Percentiles rank a stretch among this genome's conserved stretches.
Evolutionary conservation across 352 stramenopile genomes (phyloP).

Genomic region (Phytophthora pisi): DNA sequence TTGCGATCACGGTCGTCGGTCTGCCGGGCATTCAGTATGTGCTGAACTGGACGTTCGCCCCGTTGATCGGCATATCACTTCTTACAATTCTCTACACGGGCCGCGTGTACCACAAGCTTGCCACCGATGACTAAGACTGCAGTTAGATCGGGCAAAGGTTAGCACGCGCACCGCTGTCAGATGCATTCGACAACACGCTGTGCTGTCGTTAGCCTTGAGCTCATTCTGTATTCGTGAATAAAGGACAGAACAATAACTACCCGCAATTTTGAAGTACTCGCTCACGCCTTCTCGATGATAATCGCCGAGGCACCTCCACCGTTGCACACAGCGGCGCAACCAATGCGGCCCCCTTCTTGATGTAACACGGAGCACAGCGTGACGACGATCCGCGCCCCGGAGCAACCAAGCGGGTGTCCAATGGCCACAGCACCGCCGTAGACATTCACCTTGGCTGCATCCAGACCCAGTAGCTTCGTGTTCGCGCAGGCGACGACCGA

Average conservation of each 20-base stretch:
- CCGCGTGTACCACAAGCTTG: slow-evolving; percentile 73
- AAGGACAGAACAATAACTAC: slow-evolving; percentile 8
- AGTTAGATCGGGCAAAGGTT: slow-evolving; percentile 5
- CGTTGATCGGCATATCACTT: slow-evolving; percentile 59
- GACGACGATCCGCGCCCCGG: slow-evolving; percentile 90
- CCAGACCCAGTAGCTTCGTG: slow-evolving; percentile 89
- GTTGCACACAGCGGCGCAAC: slow-evolving; percentile 96
- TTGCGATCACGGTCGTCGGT: slow-evolving; percentile 84
- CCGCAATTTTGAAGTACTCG: not conserved
- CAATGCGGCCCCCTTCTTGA: slow-evolving; percentile 89
- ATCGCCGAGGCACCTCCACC: slow-evolving; percentile 95
- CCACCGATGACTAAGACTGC: slow-evolving; percentile 51
- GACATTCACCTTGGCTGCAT: slow-evolving; percentile 92
- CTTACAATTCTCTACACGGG: slow-evolving; percentile 74
- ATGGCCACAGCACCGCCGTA: slow-evolving; percentile 86
- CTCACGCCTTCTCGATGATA: slow-evolving; percentile 86
- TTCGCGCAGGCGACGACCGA: slow-evolving; percentile 95
- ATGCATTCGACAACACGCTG: slow-evolving; percentile 5
- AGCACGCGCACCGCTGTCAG: slow-evolving; percentile 9
- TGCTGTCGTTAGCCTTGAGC: slow-evolving; percentile 8
- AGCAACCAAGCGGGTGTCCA: slow-evolving; percentile 74
- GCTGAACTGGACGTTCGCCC: slow-evolving; percentile 85
- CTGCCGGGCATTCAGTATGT: slow-evolving; percentile 84
- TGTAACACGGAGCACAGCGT: slow-evolving; percentile 93
- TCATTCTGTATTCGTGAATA: slow-evolving; percentile 27